These are phyloP conservation scores for Calonectria hongkongensis DNA, from an alignment of 2,329 filamentous ascomycete species.

Conservation along the genomic window DNA sequence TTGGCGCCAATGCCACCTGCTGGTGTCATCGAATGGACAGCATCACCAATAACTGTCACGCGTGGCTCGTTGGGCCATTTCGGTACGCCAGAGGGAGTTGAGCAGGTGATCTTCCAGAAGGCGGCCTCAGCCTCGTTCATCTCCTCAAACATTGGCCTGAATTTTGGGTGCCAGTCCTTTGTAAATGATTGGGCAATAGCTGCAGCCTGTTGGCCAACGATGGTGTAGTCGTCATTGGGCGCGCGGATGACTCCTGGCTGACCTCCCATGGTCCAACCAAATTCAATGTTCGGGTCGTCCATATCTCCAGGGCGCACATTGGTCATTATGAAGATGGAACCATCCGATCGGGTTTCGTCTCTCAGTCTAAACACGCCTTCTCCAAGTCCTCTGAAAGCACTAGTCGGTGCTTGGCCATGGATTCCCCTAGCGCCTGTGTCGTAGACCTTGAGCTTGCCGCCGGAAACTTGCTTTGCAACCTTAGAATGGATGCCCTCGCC, in stretches of 20 bases:
- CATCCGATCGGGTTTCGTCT: constrained; percentile 68
- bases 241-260: constrained; percentile 74
- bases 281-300: constrained; percentile 73
- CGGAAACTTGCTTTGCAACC: constrained; percentile 76
- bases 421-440: constrained; percentile 79
- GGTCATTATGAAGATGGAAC: constrained; percentile 74
- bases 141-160: constrained; percentile 75
- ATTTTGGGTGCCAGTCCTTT: constrained; percentile 72
- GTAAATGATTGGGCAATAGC: constrained; percentile 74
- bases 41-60: constrained; percentile 76
- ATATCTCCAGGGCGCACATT: constrained; percentile 77
- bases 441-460: constrained; percentile 75
- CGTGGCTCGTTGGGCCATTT: constrained; percentile 75
- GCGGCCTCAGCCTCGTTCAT: constrained; percentile 75
- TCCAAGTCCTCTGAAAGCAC: constrained; percentile 76
- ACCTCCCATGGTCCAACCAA: constrained; percentile 79
- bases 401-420: constrained; percentile 78
- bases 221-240: constrained; percentile 76
- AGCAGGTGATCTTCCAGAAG: constrained; percentile 81
- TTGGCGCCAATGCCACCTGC: constrained; percentile 74
- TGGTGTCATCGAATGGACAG: constrained; percentile 75
- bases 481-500: constrained; percentile 79
- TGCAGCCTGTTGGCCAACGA: constrained; percentile 74
- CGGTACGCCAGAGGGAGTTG: constrained; percentile 75
- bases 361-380: constrained; percentile 77